These are phyloP conservation scores for Psidium guajava DNA, from an alignment of 345 rosid genomes.

Conservation along the genomic window DNA sequence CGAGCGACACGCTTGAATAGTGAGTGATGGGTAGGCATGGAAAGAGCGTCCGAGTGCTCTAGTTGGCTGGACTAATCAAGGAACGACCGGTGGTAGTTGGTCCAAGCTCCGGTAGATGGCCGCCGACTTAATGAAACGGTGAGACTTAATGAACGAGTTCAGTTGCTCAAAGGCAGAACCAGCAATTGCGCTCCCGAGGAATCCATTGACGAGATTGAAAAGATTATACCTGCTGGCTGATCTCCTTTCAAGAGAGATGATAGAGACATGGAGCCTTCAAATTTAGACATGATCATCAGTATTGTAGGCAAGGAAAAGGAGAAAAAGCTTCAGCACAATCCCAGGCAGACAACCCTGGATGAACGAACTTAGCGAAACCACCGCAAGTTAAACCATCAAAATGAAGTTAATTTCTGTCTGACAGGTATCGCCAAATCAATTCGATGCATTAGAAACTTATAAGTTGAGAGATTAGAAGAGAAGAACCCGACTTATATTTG, in stretches of 20 bases:
- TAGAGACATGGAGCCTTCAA: slow-evolving; percentile 67
- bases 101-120: too few relatives aligned
- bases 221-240: slow-evolving; percentile 68
- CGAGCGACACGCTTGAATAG: too few relatives aligned
- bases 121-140: too few relatives aligned
- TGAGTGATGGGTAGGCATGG: too few relatives aligned
- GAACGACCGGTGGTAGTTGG: too few relatives aligned
- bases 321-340: slow-evolving; percentile 78
- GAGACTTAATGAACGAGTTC: slow-evolving; percentile 29
- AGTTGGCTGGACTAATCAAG: too few relatives aligned
- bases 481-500: slow-evolving; percentile 41
- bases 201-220: slow-evolving; percentile 68
- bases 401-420: background rate
- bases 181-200: slow-evolving; percentile 50
- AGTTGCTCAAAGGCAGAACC: slow-evolving; percentile 84
- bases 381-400: slow-evolving; percentile 19
- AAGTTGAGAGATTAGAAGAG: background rate
- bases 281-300: slow-evolving; percentile 83
- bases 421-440: background rate
- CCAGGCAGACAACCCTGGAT: slow-evolving; percentile 83
- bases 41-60: too few relatives aligned
- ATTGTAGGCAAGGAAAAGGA: slow-evolving; percentile 74
- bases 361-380: slow-evolving; percentile 34
- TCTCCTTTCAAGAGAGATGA: slow-evolving; percentile 79
- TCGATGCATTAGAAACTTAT: background rate